A percentile compares a stretch with the other conserved stretches of the same genome.
phyloP scores from a whole-genome alignment of 2,329 filamentous ascomycete genomes.

The Monilinia aucupariae region DNA sequence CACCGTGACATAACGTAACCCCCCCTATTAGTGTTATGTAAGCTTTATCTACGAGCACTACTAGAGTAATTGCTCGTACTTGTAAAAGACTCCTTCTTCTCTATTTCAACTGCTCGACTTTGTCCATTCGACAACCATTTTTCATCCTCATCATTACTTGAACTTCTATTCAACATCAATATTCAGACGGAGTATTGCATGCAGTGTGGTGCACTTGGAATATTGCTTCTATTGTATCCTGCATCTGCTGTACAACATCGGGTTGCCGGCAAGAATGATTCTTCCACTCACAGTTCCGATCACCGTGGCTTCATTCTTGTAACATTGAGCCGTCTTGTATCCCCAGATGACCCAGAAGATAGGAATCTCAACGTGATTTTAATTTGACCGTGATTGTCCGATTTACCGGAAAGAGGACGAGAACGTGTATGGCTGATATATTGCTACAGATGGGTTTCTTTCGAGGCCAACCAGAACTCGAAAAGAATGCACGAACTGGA shows the following conservation, averaged over 20 bases:
- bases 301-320: background rate
- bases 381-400: background rate
- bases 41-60: no score
- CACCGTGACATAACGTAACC: background rate
- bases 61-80: no score
- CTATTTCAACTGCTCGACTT: no score
- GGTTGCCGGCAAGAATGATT: background rate
- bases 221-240: background rate
- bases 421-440: background rate
- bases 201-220: background rate
- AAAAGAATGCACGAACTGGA: no score
- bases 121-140: background rate
- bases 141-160: no score
- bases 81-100: no score
- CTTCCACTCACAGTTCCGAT: background rate
- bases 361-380: background rate
- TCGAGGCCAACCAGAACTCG: background rate
- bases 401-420: background rate
- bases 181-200: background rate
- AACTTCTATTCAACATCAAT: background rate
- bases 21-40: no score
- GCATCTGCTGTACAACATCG: slow-evolving; percentile 5
- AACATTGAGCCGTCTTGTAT: background rate
- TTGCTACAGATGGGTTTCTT: background rate
- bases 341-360: background rate